Base-by-base conservation (phyloP, 257 asterid genomes). In the Primulina tabacum region DNA sequence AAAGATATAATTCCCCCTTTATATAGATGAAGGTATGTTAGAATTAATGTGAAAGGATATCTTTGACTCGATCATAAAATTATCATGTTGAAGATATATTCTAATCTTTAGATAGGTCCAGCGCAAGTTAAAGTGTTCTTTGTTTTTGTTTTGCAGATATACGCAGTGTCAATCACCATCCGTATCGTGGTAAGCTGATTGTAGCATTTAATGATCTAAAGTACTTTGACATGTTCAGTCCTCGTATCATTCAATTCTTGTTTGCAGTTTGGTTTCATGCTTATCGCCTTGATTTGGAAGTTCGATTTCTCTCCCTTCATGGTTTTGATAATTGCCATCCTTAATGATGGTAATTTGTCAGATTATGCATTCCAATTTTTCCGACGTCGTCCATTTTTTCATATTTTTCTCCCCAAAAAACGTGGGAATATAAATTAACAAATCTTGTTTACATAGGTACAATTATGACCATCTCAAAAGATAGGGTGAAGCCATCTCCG, bases 401-500 rank as follows among this genome's bases (percentile, higher is more conserved):
- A 10, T 0, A 1, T 47, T 32, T 5, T 34, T 58, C 11, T 8
- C 18, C 2, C 57, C 2, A 8, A 14, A 34, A 17, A 21, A 28
- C 29, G 3, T 16, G 14, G 68, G 62, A 35, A 68, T 60, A 64
- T 43, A 50, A 71, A 77, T 59, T 9, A 24, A 73, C 47, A 37
- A 32, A 64, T 62, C 76, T 79, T 20, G 74, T 77, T 68, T 50
- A 47, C 70, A 58, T 67, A 93, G 97, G 98, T 74, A 93, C 97
- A 34, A 90, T 93, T 34, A 93, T 93, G 97, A 93, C 99, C n/a
- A 93, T 93, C 84, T 93, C 98, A 4, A 93, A 90, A 87, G 97
- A 93, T 64, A 87, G 98, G 80, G 98, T 93, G 83, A 93, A 93
- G 86, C 95, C 99, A 30, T 93, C 98, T 69, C 98, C 98, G 33